Evolutionary conservation across 345 rosid species (phyloP), one percentile per base, ranked within the genome.

Genomic region (Pugionium cornutum): DNA sequence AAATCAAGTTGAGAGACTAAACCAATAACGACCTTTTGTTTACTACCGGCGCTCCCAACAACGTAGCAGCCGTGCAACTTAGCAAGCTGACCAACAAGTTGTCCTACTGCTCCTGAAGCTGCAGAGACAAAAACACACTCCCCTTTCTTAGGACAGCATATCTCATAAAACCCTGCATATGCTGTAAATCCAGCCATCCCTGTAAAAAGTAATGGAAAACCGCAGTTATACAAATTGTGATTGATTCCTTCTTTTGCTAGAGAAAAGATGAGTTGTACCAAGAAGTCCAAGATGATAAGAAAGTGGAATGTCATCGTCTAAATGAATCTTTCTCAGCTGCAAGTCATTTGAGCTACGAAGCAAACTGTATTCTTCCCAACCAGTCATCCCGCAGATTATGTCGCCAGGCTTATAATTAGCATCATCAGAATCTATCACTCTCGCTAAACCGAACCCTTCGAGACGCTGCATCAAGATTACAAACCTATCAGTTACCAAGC

Each of bases 131-230:
- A 85, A 56, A 87, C 83, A 36, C 47, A 65, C 0, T 87, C 90
- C 27, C 84, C 90, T 62, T 75, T 69, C 63, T 73, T 79, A 1
- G 95, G 95, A 67, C 81, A 69, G 26, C 87, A 87, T 28, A 85
- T 78, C 76, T 87, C 88, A 9, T 77, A 58, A 51, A 87, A 82
- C 66, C 95, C 90, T 43, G 70, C 86, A 62, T 83, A 85, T 44
- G 95, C 95, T 34, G 95, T 87, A 67, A 87, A 74, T 25, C 90
- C 90, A 2, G 95, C 82, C 95, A 87, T 87, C 9, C 90, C 95
- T 84, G 78, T 46, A 57, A 10, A 30, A 53, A 37, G 52, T 4
- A 4, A 69, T 56, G n/a, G n/a, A n/a, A n/a, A n/a, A n/a, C n/a
- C n/a, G n/a, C n/a, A n/a, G n/a, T n/a, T n/a, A n/a, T n/a, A n/a